phyloP scores from a whole-genome alignment of 2,329 filamentous ascomycete genomes.

The Sphaerulina vaccinii region DNA sequence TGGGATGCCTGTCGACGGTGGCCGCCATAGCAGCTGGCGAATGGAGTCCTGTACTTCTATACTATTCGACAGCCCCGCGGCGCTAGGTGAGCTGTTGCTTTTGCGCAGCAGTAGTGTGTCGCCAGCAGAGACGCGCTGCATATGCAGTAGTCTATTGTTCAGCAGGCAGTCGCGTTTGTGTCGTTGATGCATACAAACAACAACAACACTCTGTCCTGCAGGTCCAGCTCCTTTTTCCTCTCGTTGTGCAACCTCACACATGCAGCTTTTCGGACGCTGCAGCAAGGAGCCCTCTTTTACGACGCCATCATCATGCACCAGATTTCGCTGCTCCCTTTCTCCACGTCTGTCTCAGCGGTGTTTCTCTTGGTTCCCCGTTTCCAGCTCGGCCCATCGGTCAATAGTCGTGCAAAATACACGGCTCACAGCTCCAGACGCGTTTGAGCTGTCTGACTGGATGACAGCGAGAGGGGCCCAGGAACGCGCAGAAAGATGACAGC shows the following conservation, averaged over 20 bases:
- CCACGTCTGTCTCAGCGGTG: background rate
- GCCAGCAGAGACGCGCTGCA: background rate
- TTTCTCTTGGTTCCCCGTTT: background rate
- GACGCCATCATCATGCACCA: background rate
- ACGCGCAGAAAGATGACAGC: too few species aligned
- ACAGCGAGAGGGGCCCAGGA: too few species aligned
- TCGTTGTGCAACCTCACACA: background rate
- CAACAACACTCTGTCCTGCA: background rate
- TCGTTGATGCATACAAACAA: constrained; percentile 1
- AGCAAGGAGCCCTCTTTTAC: background rate
- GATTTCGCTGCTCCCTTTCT: background rate
- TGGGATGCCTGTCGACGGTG: constrained; percentile 9
- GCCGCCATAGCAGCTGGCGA: constrained; percentile 3
- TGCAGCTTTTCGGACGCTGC: background rate
- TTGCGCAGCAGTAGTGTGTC: background rate
- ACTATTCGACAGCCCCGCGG: background rate
- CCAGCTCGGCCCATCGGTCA: background rate
- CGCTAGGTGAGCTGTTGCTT: background rate
- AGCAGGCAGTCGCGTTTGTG: too few species aligned
- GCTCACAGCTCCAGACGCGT: background rate
- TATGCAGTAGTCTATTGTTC: background rate
- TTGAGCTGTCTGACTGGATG: background rate
- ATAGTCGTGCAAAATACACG: background rate
- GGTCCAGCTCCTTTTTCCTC: background rate
- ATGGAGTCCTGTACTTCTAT: background rate